phyloP scores from a whole-genome alignment of 108 stramenopile species.

The Nannochloropsis gaditana region DNA sequence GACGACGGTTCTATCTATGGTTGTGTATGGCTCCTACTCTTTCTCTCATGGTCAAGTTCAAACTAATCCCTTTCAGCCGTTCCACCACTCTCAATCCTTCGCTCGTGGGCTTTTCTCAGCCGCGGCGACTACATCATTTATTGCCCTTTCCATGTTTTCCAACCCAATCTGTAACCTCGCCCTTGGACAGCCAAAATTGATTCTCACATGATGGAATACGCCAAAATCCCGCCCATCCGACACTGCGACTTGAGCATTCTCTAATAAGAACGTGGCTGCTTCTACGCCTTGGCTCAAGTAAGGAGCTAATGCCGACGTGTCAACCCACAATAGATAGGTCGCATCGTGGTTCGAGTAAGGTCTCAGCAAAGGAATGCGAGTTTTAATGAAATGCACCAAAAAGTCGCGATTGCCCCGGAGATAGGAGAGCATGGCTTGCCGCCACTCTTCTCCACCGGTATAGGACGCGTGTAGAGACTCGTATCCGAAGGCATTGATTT shows the following conservation, averaged over 20 bases:
- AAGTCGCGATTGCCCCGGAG: slow-evolving; percentile 34
- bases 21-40: too few relatives aligned
- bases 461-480: slow-evolving; percentile 37
- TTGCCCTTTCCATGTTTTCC: slow-evolving; percentile 30
- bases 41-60: too few relatives aligned
- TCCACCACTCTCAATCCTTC: too few relatives aligned
- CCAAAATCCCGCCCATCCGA: slow-evolving; percentile 38
- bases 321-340: slow-evolving; percentile 45
- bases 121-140: slow-evolving; percentile 18
- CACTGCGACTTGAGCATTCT: slow-evolving; percentile 32
- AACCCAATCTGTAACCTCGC: slow-evolving; percentile 33
- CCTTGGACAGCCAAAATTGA: slow-evolving; percentile 44
- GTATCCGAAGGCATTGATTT: slow-evolving; percentile 29
- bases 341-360: slow-evolving; percentile 36
- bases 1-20: too few relatives aligned
- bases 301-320: background rate
- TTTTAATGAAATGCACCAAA: slow-evolving; percentile 27
- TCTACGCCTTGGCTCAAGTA: slow-evolving; percentile 22
- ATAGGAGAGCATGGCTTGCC: slow-evolving; percentile 33
- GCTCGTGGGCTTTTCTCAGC: background rate
- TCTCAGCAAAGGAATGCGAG: slow-evolving; percentile 30
- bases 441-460: slow-evolving; percentile 33
- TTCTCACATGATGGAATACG: slow-evolving; percentile 35
- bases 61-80: too few relatives aligned
- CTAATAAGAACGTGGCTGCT: slow-evolving; percentile 26